Base-by-base conservation (phyloP, 108 stramenopile genomes). In the Cyclotella atomus region DNA sequence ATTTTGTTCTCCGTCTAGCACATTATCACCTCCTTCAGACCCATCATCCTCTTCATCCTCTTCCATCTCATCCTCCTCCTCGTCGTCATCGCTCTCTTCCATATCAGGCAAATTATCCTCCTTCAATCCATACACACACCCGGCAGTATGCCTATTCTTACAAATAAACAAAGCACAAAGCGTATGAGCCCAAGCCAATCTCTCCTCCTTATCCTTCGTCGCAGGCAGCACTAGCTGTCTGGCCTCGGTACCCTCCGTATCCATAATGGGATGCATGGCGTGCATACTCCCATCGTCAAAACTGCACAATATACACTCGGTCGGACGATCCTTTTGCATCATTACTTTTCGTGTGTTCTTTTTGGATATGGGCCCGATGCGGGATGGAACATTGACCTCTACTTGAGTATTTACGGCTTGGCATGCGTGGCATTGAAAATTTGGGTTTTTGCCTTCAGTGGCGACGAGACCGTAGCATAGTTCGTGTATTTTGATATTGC, bases 261-360 rank as follows among this genome's bases (percentile, higher is more conserved):
- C 88, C 28, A 66, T 76, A 0, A 88, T 21, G 14, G 84, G 84
- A 68, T 86, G 88, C 88, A 88, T 88, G 14, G 88, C 85, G 30
- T 84, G 88, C 16, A 61, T 70, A 32, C 56, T 32, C 12, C 78
- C 85, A 10, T 62, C 33, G 53, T 71, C 71, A 55, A 59, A 53
- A 45, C 47, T 62, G 55, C 88, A 88, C 49, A 88, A 55, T 20
- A 70, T 59, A 71, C 88, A 88, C 24, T 86, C 81, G 7, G 79
- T 83, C 10, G 88, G 85, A 3, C 88, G 81, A 29, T 34, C 44
- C 3, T 47, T 29, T n/a, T 84, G 76, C 30, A 16, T 55, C 41
- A 86, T 73, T 23, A 28, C 20, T 19, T 75, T 64, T 12, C 82
- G 61, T 17, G 47, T 52, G 2, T n/a, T 71, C 33, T 67, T 55